These are phyloP conservation scores for Eimeria necatrix DNA, from an alignment of 169 alveolate species.

Conservation along the genomic window DNA sequence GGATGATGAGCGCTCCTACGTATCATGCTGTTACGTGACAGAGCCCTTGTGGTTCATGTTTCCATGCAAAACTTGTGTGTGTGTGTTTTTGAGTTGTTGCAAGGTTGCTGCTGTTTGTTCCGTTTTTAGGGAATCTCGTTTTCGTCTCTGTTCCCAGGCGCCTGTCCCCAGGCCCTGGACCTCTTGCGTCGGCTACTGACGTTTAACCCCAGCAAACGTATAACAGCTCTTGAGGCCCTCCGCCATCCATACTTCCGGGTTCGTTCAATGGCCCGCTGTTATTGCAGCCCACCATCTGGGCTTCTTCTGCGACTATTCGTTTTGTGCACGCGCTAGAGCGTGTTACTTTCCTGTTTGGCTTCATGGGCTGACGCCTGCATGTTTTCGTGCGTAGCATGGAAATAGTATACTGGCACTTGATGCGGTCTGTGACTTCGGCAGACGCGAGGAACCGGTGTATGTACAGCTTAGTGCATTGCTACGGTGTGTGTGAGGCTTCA, in stretches of 20 bases:
- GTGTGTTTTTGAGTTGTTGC: too few species aligned
- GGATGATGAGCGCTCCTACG: too few species aligned
- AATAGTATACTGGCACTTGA: neutral
- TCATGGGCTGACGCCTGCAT: too few species aligned
- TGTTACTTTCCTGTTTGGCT: too few species aligned
- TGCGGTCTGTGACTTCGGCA: neutral
- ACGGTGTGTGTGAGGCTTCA: constrained; percentile 32
- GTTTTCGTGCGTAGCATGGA: neutral
- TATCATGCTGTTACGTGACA: too few species aligned
- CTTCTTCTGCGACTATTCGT: too few species aligned
- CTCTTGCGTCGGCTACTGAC: constrained; percentile 89
- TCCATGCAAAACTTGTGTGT: too few species aligned
- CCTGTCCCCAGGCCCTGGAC: constrained; percentile 91
- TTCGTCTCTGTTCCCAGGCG: constrained; percentile 87
- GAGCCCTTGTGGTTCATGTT: too few species aligned
- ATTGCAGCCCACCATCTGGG: too few species aligned
- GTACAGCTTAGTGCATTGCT: neutral
- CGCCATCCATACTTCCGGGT: constrained; percentile 91
- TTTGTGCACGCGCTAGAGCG: too few species aligned
- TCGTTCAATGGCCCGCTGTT: too few species aligned
- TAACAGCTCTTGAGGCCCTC: constrained; percentile 93
- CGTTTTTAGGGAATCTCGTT: constrained; percentile 34
- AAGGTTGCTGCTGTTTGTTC: too few species aligned
- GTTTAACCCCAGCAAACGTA: constrained; percentile 93
- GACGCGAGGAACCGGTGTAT: neutral